Percentiles rank a stretch among this genome's conserved stretches.
These are phyloP conservation scores for Pseudogymnoascus destructans DNA, from an alignment of 2,329 filamentous ascomycete genomes.

Conservation along the genomic window DNA sequence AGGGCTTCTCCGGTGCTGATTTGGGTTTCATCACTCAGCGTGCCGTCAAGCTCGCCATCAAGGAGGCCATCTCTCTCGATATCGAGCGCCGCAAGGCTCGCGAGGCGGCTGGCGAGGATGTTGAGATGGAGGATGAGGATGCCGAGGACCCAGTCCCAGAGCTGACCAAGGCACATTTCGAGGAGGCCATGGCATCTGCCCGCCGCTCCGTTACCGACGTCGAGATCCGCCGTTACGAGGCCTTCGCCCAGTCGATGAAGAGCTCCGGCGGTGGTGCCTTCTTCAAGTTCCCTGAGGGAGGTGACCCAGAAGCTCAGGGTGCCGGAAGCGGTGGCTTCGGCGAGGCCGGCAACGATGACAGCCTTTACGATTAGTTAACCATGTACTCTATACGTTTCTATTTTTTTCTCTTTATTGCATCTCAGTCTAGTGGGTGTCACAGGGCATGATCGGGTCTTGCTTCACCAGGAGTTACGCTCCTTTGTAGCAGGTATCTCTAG, in stretches of 20 bases:
- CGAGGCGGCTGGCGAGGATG: constrained; percentile 69
- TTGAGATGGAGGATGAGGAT: constrained; percentile 70
- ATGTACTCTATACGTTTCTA: constrained; percentile 20
- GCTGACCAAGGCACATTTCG: constrained; percentile 91
- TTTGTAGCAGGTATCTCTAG: constrained; percentile 1
- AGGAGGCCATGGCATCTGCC: constrained; percentile 94
- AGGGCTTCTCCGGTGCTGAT: constrained; percentile 99
- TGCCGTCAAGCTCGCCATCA: constrained; percentile 98
- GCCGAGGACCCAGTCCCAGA: constrained; percentile 88
- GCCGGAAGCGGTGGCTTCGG: constrained; percentile 56
- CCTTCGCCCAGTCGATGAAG: constrained; percentile 98
- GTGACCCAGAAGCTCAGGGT: constrained; percentile 53
- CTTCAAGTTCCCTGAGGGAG: constrained; percentile 82
- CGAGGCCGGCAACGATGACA: constrained; percentile 84
- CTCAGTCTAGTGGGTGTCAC: constrained; percentile 9
- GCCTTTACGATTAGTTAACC: constrained; percentile 74
- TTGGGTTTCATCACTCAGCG: constrained; percentile 97
- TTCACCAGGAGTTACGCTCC: background rate
- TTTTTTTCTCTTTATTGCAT: constrained; percentile 16
- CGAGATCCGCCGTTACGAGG: constrained; percentile 95
- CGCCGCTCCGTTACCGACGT: constrained; percentile 91
- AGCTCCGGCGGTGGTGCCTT: constrained; percentile 88
- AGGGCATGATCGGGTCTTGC: constrained; percentile 10
- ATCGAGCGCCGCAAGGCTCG: constrained; percentile 85
- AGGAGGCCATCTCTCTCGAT: constrained; percentile 79